Conservation (phyloP, 345 rosid genomes). For the Sisymbrium altissimum region DNA sequence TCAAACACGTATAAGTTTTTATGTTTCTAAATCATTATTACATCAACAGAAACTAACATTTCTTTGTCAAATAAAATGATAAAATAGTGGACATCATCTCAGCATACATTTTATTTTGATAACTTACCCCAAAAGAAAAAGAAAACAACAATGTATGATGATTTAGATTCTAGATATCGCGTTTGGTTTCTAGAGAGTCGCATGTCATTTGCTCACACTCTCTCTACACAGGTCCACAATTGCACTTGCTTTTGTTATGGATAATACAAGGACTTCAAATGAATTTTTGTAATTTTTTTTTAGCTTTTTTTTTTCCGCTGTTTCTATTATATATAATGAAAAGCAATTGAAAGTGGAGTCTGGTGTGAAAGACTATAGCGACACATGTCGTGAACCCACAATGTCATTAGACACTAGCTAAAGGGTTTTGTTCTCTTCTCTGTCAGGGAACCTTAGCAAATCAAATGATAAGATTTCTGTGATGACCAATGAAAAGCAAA, state of each 20-base stretch:
- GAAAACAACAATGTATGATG: not conserved
- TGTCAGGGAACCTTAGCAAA: not conserved
- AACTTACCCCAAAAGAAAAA: not conserved
- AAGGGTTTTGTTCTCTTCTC: not conserved
- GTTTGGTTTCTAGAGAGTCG: not conserved
- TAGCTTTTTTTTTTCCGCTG: not conserved
- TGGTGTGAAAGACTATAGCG: not conserved
- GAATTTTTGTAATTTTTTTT: not conserved
- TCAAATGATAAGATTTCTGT: not conserved
- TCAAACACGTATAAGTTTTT: not conserved
- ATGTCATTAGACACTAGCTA: not conserved
- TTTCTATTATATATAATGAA: not conserved
- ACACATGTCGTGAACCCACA: slow-evolving; percentile 16
- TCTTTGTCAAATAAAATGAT: not conserved
- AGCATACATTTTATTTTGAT: not conserved
- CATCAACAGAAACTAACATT: not conserved
- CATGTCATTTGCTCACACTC: not conserved
- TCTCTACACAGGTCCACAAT: slow-evolving; percentile 20
- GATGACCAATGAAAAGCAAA: not conserved
- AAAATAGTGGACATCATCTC: not conserved
- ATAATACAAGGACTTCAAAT: not conserved
- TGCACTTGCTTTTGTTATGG: slow-evolving; percentile 16
- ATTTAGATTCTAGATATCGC: not conserved
- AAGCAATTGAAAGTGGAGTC: not conserved
- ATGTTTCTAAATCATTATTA: not conserved